A percentile compares a stretch with the other conserved stretches of the same genome.
Evolutionary conservation across 1,284 basidiomycete species (phyloP).

Genomic region (Exobasidium rhododendri): DNA sequence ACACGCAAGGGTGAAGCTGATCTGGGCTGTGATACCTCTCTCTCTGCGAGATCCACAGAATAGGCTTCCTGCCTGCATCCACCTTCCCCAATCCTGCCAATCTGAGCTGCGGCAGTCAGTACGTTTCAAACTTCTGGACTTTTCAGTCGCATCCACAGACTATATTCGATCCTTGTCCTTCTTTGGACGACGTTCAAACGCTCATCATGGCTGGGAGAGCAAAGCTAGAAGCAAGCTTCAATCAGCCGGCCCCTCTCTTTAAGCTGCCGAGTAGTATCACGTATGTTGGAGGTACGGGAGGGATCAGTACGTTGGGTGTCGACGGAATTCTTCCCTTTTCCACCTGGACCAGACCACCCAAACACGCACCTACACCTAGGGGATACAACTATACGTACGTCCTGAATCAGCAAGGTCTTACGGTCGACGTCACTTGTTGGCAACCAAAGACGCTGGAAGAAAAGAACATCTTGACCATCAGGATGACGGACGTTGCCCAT

Average conservation of each 20-base stretch:
- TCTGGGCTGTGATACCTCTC: too few relatives aligned
- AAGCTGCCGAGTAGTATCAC: constrained; percentile 11
- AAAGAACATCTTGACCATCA: background rate
- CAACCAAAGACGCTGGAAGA: background rate
- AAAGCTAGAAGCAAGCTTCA: constrained; percentile 10
- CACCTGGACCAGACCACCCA: background rate
- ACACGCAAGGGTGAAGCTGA: too few relatives aligned
- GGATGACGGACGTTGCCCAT: background rate
- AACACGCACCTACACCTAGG: background rate
- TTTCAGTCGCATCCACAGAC: constrained; percentile 6
- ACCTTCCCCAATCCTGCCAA: constrained; percentile 13
- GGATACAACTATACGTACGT: constrained; percentile 10
- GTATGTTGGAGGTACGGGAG: constrained; percentile 8
- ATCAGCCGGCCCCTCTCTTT: constrained; percentile 4
- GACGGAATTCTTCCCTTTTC: background rate
- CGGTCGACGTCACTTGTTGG: constrained; percentile 7
- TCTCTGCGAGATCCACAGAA: background rate
- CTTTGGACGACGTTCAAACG: constrained; percentile 12
- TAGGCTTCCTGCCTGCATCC: constrained; percentile 3
- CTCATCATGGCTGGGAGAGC: constrained; percentile 7
- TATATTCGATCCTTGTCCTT: constrained; percentile 13
- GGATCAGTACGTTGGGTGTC: background rate
- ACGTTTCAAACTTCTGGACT: constrained; percentile 10
- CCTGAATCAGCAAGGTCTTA: constrained; percentile 7
- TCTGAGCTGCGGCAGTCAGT: background rate